Evolutionary conservation across 2,329 filamentous ascomycete species (phyloP).

Genomic region (Hymenoscyphus fructigenus): DNA sequence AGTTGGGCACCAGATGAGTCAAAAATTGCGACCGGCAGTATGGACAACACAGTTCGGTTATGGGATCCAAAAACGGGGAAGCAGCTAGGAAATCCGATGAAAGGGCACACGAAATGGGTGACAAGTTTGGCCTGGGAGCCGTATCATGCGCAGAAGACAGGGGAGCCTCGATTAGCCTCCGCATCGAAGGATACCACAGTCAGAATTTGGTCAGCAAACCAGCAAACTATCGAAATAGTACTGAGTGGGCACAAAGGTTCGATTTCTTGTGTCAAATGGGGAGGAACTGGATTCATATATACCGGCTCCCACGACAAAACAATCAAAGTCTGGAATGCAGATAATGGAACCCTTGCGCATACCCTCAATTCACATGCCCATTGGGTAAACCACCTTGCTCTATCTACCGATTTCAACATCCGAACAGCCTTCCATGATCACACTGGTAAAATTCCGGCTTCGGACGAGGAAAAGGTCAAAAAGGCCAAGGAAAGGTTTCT

Average conservation of each 20-base stretch:
- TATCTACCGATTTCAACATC: conserved; percentile 89
- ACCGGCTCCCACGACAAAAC: conserved; percentile 88
- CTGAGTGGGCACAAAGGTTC: conserved; percentile 85
- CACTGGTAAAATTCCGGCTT: conserved; percentile 65
- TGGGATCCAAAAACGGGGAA: conserved; percentile 86
- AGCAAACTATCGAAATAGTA: conserved; percentile 75
- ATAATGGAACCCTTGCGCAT: conserved; percentile 75
- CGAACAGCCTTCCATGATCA: conserved; percentile 88
- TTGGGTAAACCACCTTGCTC: conserved; percentile 91
- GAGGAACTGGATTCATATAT: conserved; percentile 82
- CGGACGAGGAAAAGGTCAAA: conserved; percentile 66
- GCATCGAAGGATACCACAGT: conserved; percentile 89
- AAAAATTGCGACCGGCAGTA: conserved; percentile 82
- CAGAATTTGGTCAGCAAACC: conserved; percentile 80
- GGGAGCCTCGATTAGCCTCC: conserved; percentile 77
- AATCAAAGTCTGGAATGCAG: conserved; percentile 84
- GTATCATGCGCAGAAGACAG: conserved; percentile 75
- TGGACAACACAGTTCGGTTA: conserved; percentile 87
- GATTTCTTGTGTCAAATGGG: conserved; percentile 92
- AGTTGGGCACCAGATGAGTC: conserved; percentile 82
- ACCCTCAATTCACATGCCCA: conserved; percentile 82
- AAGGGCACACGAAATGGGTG: conserved; percentile 87
- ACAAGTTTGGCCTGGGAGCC: conserved; percentile 90
- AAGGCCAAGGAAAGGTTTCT: conserved; percentile 83
- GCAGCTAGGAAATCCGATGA: conserved; percentile 65